These are phyloP conservation scores for Cercospora janseana DNA, from an alignment of 2,329 filamentous ascomycete species.

Conservation along the genomic window DNA sequence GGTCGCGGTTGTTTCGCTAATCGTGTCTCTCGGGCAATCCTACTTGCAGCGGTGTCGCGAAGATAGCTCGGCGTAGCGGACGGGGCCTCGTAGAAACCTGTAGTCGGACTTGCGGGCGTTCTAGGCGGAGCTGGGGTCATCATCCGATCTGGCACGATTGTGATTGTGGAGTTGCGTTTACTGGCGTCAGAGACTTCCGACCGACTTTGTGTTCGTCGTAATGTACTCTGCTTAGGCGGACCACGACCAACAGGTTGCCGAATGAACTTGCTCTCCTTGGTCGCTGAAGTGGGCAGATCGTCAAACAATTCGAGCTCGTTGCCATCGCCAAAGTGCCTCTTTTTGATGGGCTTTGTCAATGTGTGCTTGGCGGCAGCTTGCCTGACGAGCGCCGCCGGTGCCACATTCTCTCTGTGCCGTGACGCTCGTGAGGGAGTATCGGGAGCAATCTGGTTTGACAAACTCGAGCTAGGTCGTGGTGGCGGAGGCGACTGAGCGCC, in stretches of 20 bases:
- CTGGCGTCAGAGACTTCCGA: slow-evolving; percentile 33
- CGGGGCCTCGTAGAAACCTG: slow-evolving; percentile 42
- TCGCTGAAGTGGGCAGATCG: slow-evolving; percentile 83
- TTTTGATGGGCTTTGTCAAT: slow-evolving; percentile 68
- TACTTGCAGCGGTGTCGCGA: slow-evolving; percentile 64
- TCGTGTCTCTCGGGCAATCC: slow-evolving; percentile 60
- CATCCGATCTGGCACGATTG: slow-evolving; percentile 44
- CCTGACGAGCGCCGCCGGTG: slow-evolving; percentile 50
- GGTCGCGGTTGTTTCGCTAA: slow-evolving; percentile 45
- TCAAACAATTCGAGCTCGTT: slow-evolving; percentile 91
- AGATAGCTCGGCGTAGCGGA: slow-evolving; percentile 60
- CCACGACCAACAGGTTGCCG: slow-evolving; percentile 73
- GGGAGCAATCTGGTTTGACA: slow-evolving; percentile 49
- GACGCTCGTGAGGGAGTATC: slow-evolving; percentile 51
- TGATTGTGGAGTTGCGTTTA: slow-evolving; percentile 27
- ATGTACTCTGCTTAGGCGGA: slow-evolving; percentile 54
- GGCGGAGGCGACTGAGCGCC: slow-evolving; percentile 47
- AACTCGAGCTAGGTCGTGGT: slow-evolving; percentile 47
- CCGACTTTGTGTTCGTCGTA: slow-evolving; percentile 33
- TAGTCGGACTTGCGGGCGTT: slow-evolving; percentile 57
- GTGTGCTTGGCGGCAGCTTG: slow-evolving; percentile 63
- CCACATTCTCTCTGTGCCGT: slow-evolving; percentile 41
- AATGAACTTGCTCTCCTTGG: slow-evolving; percentile 76
- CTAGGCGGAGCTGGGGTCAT: slow-evolving; percentile 45
- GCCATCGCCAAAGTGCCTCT: slow-evolving; percentile 82